phyloP scores from a whole-genome alignment of 1,284 basidiomycete species.

The Ceratobasidium sp. region DNA sequence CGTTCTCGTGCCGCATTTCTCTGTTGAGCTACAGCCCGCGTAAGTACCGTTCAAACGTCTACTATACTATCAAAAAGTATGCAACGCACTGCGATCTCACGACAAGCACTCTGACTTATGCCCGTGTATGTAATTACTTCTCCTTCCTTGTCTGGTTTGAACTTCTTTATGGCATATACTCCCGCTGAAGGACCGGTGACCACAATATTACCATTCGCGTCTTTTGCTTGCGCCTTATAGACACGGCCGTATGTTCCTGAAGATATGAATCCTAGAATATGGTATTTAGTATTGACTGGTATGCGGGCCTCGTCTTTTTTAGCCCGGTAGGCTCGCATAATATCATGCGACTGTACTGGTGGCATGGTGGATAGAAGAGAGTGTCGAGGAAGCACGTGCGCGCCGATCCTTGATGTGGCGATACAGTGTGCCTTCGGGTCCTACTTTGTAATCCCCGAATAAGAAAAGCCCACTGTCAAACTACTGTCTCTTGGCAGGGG shows the following conservation, averaged over 20 bases:
- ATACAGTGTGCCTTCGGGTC: neutral
- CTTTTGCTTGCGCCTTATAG: conserved; percentile 89
- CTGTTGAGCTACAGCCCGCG: conserved; percentile 73
- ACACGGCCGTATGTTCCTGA: conserved; percentile 98
- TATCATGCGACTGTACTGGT: conserved; percentile 53
- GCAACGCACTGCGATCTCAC: conserved; percentile 86
- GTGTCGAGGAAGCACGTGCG: neutral
- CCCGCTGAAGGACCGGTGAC: conserved; percentile 50
- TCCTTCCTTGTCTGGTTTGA: conserved; percentile 98
- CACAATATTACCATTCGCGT: conserved; percentile 55
- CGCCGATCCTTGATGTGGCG: conserved; percentile 15
- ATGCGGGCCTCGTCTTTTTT: conserved; percentile 72
- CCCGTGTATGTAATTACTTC: conserved; percentile 93
- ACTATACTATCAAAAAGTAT: neutral
- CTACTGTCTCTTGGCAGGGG: too few relatives aligned
- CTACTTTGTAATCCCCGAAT: neutral
- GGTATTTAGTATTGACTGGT: conserved; percentile 79
- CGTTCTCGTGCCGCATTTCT: conserved; percentile 91
- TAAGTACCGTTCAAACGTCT: neutral
- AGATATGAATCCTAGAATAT: conserved; percentile 95
- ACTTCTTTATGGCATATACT: conserved; percentile 97
- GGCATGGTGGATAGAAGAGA: conserved; percentile 16
- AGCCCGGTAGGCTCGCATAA: conserved; percentile 83
- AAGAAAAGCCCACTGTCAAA: neutral
- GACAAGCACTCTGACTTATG: conserved; percentile 94